These are phyloP conservation scores for Globisporangium carolinianum DNA, from an alignment of 352 stramenopile genomes.

Conservation along the genomic window DNA sequence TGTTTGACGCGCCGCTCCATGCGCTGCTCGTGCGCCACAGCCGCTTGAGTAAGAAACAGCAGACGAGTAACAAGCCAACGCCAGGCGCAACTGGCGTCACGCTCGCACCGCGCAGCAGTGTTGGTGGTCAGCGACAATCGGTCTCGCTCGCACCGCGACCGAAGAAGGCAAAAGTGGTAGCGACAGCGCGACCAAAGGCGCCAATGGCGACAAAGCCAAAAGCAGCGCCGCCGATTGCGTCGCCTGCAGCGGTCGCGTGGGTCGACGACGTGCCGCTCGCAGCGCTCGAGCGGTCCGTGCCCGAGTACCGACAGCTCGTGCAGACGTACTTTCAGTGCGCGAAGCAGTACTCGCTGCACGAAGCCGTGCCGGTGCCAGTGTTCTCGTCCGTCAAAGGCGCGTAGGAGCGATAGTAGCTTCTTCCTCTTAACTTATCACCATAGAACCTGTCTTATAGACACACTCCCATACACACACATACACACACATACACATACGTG, in stretches of 20 bases:
- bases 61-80: conserved; percentile 2
- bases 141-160: too few species aligned
- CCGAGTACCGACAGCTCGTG: conserved; percentile 62
- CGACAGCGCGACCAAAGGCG: too few species aligned
- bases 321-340: conserved; percentile 51
- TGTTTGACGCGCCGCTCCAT: conserved; percentile 51
- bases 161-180: too few species aligned
- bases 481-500: too few species aligned
- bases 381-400: conserved; percentile 37
- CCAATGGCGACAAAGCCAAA: neutral
- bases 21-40: conserved; percentile 45
- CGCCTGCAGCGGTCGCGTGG: neutral
- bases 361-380: conserved; percentile 49
- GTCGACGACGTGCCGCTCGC: conserved; percentile 25
- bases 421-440: too few species aligned
- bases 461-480: too few species aligned
- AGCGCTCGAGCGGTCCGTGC: conserved; percentile 41
- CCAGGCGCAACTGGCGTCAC: neutral
- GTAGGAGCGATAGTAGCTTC: too few species aligned
- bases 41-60: conserved; percentile 19
- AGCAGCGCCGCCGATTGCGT: neutral
- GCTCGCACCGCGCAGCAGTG: too few species aligned
- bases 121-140: too few species aligned
- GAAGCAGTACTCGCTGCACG: conserved; percentile 53
- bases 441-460: too few species aligned